Evolutionary conservation across 2,329 filamentous ascomycete genomes (phyloP).

Genomic region (Pseudocercospora vitis): DNA sequence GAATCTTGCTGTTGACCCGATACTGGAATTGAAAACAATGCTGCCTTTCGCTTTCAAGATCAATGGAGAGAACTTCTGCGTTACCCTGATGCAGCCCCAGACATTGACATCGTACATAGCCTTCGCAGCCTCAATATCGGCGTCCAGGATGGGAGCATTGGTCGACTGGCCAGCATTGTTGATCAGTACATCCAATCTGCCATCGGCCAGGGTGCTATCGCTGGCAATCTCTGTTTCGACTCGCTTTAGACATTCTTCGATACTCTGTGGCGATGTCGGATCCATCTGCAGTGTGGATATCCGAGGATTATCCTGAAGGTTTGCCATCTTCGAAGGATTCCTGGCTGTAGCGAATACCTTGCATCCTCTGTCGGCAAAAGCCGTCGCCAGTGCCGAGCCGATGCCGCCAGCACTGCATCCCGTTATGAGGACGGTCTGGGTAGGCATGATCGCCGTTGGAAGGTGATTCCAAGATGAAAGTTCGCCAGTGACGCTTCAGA

Average conservation of each 20-base stretch:
- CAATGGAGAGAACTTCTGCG: constrained; percentile 50
- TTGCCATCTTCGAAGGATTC: constrained; percentile 35
- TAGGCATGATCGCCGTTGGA: background rate
- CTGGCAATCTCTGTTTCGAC: background rate
- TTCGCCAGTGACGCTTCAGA: background rate
- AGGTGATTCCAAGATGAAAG: background rate
- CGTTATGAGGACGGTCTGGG: constrained; percentile 30
- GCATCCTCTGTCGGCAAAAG: constrained; percentile 39
- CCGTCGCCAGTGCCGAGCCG: constrained; percentile 42
- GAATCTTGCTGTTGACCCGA: constrained; percentile 27
- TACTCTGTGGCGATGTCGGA: background rate
- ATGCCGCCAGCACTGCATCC: constrained; percentile 44
- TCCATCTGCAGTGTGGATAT: constrained; percentile 4
- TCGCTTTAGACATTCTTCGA: background rate
- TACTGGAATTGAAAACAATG: constrained; percentile 43
- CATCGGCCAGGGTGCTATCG: constrained; percentile 6
- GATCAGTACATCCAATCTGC: background rate
- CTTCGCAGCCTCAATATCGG: constrained; percentile 46
- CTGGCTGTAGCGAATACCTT: constrained; percentile 26
- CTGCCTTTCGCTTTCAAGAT: constrained; percentile 40
- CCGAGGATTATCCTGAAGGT: background rate
- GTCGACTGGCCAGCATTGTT: constrained; percentile 14
- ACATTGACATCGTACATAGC: constrained; percentile 53
- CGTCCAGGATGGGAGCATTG: constrained; percentile 33
- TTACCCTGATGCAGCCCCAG: constrained; percentile 43